A percentile compares a stretch with the other conserved stretches of the same genome.
phyloP scores from a whole-genome alignment of 169 alveolate species.

The Besnoitia besnoiti region DNA sequence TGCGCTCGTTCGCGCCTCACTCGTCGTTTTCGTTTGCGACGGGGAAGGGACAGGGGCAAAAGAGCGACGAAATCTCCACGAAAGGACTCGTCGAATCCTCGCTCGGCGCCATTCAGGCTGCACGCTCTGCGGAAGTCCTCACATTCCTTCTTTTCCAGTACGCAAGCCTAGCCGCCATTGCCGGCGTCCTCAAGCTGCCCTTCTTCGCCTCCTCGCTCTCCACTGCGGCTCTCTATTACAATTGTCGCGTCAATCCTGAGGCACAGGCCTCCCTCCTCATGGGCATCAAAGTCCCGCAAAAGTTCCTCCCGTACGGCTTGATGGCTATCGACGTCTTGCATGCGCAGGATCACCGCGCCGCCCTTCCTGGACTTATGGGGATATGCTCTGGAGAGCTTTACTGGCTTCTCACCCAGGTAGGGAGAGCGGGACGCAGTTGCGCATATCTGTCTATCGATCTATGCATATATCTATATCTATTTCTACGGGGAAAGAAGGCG shows the following conservation, averaged over 20 bases:
- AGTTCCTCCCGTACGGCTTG: constrained; percentile 40
- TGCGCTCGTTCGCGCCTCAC: not conserved
- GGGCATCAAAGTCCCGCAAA: constrained; percentile 25
- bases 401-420: constrained; percentile 38
- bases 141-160: constrained; percentile 30
- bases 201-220: constrained; percentile 34
- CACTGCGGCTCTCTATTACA: not conserved
- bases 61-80: not conserved
- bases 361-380: constrained; percentile 57
- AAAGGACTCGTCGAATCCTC: not conserved
- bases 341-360: constrained; percentile 43
- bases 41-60: not conserved
- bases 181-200: constrained; percentile 17
- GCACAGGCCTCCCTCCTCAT: not conserved
- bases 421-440: not conserved
- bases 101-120: not conserved
- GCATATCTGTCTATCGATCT: not conserved
- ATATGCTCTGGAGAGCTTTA: constrained; percentile 51
- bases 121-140: constrained; percentile 37
- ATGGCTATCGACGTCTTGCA: constrained; percentile 41
- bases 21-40: not conserved
- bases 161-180: constrained; percentile 1
- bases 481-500: not conserved
- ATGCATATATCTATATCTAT: not conserved
- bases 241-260: not conserved